Evolutionary conservation across 176 grass and related monocot genomes (phyloP).

Genomic region (Typha latifolia): DNA sequence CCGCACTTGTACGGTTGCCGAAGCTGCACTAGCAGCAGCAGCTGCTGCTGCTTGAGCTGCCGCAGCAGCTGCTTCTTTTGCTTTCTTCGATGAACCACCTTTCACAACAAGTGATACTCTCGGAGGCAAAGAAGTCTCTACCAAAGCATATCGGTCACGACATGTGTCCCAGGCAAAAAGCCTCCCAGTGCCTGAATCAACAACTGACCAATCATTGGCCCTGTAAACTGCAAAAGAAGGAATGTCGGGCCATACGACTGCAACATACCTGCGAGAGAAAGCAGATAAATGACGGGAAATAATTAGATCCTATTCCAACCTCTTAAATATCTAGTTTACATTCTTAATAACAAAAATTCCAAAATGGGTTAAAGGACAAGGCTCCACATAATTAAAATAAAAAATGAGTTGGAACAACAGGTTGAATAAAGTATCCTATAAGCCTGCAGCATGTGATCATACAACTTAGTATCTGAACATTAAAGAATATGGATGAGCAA

Average conservation of each 20-base stretch:
- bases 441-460: too few relatives aligned
- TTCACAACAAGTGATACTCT: conserved; percentile 75
- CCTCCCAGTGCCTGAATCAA: conserved; percentile 90
- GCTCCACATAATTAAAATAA: background rate
- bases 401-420: background rate
- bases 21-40: conserved; percentile 79
- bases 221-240: conserved; percentile 91
- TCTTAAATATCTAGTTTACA: background rate
- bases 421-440: too few relatives aligned
- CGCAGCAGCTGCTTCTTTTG: conserved; percentile 87
- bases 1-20: conserved; percentile 89
- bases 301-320: background rate
- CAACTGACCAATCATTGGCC: conserved; percentile 87
- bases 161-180: conserved; percentile 96
- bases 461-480: too few relatives aligned
- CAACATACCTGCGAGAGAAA: conserved; percentile 70
- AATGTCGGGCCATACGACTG: conserved; percentile 91
- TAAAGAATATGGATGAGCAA: too few relatives aligned
- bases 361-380: background rate
- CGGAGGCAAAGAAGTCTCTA: conserved; percentile 77
- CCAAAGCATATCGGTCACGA: conserved; percentile 87
- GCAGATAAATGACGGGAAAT: conserved; percentile 11
- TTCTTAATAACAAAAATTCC: too few relatives aligned
- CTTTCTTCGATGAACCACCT: conserved; percentile 93
- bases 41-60: conserved; percentile 85